A percentile compares a stretch with the other conserved stretches of the same genome.
Evolutionary conservation across 192 early-diverging fungal species (phyloP).

Genomic region (Dimargaris verticillata): DNA sequence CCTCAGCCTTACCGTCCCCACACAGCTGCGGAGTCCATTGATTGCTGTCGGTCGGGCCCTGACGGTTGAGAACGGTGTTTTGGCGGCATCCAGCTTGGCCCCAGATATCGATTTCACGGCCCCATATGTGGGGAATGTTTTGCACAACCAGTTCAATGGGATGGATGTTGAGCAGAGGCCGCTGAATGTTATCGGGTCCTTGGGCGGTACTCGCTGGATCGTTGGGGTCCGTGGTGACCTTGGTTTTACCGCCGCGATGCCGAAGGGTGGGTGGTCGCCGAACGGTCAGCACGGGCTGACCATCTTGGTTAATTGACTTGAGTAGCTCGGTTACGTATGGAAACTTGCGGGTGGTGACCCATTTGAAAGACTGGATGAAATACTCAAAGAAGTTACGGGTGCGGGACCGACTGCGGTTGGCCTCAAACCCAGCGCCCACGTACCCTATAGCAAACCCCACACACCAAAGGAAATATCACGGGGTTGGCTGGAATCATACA

Average conservation of each 20-base stretch:
- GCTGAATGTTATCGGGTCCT: slow-evolving; percentile 14
- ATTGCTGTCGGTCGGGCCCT: slow-evolving; percentile 29
- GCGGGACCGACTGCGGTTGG: slow-evolving; percentile 42
- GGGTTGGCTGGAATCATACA: too few relatives aligned
- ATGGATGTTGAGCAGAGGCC: slow-evolving; percentile 34
- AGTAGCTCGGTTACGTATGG: slow-evolving; percentile 41
- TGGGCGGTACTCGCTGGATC: background rate
- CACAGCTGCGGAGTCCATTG: slow-evolving; percentile 47
- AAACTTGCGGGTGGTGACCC: slow-evolving; percentile 41
- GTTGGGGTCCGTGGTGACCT: background rate
- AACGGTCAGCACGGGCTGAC: slow-evolving; percentile 27
- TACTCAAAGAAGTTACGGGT: slow-evolving; percentile 48
- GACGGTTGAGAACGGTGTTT: slow-evolving; percentile 21
- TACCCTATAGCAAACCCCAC: slow-evolving; percentile 12
- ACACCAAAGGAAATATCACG: too few relatives aligned
- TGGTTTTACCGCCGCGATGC: background rate
- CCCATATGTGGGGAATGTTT: slow-evolving; percentile 55
- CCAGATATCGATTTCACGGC: slow-evolving; percentile 61
- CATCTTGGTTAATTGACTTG: slow-evolving; percentile 31
- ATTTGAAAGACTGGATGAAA: slow-evolving; percentile 37
- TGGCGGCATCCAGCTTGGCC: slow-evolving; percentile 9
- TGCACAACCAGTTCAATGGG: slow-evolving; percentile 55
- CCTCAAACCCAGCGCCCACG: slow-evolving; percentile 58
- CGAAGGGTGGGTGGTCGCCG: slow-evolving; percentile 21
- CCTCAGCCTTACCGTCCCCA: slow-evolving; percentile 49